Base-by-base conservation (phyloP, 1,284 basidiomycete genomes). In the Calocybe gambosa region DNA sequence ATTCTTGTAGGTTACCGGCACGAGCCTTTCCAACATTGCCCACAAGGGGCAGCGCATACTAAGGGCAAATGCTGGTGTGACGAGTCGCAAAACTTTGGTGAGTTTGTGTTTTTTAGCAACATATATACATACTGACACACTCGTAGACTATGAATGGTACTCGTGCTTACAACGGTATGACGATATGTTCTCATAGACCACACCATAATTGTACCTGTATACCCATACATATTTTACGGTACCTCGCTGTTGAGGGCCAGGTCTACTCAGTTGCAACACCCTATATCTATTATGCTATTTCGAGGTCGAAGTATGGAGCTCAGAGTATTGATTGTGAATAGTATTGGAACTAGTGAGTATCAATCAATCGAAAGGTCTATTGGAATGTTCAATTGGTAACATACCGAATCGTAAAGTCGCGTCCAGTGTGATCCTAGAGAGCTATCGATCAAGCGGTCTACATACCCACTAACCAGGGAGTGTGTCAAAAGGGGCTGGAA, bases 391-490 rank as follows among this genome's bases (percentile, higher is more conserved):
- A 38, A 19, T 13, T 6, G 5, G 7, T 12, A 10, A 51, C 84
- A 57, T 60, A 90, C 88, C 51, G 90, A 93, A 64, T 96, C 92
- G 61, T 96, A 96, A 40, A 96, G 64, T 51, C 90, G 75, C 33
- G 92, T 95, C 84, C 92, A 96, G 55, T 89, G 85, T 29, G 89
- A 93, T n/a, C 89, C 91, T 31, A 93, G 68, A 1, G 90, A 93
- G 44, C 77, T 85, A 51, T 95, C 84, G 51, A 98, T 88, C 39
- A 98, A 71, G 36, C 84, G 74, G 53, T 96, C 91, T 35, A 96
- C 79, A 60, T 96, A 85, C 42, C 94, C 91, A 49, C 87, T 90
- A 37, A 94, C 85, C 36, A 94, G 78, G 0, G 85, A 75, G 51
- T 93, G 88, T 0, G 93, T 94, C 39, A 98, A 71, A 7, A 84